phyloP scores from a whole-genome alignment of 2,329 filamentous ascomycete genomes.

The Huntiella savannae region DNA sequence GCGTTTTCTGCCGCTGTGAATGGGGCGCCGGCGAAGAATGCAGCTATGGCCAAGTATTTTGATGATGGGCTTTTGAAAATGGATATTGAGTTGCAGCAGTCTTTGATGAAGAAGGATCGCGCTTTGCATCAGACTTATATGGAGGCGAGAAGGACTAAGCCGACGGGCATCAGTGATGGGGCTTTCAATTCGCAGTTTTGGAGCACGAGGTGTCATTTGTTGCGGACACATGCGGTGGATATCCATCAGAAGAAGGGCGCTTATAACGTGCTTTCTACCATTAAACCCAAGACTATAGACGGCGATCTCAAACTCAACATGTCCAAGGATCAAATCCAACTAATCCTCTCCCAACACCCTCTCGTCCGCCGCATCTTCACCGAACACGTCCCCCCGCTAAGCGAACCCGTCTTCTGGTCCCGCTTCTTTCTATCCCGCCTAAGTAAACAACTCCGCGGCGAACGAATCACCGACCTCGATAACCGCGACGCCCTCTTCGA shows the following conservation, averaged over 20 bases:
- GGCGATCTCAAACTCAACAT: conserved; percentile 65
- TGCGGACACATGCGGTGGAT: conserved; percentile 83
- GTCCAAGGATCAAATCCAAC: conserved; percentile 75
- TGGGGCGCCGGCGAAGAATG: conserved; percentile 24
- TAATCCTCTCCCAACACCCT: conserved; percentile 86
- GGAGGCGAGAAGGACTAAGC: conserved; percentile 66
- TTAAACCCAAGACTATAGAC: conserved; percentile 63
- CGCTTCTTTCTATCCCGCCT: conserved; percentile 83
- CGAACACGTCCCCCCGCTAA: conserved; percentile 69
- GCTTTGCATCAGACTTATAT: conserved; percentile 67
- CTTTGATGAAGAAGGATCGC: conserved; percentile 64
- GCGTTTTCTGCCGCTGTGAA: conserved; percentile 54
- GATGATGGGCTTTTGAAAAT: conserved; percentile 60
- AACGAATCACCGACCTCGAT: conserved; percentile 65
- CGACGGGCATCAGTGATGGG: conserved; percentile 58
- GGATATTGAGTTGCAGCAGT: conserved; percentile 71
- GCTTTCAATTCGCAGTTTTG: conserved; percentile 89
- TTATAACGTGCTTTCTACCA: conserved; percentile 82
- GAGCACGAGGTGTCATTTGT: conserved; percentile 68
- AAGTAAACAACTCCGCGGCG: conserved; percentile 79
- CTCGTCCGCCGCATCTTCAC: conserved; percentile 81
- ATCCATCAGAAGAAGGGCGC: conserved; percentile 68
- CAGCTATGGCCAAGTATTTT: conserved; percentile 41
- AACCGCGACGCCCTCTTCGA: conserved; percentile 64
- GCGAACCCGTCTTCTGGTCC: conserved; percentile 73